Base-by-base conservation (phyloP, 352 stramenopile genomes). In the Phytophthora hibernalis region DNA sequence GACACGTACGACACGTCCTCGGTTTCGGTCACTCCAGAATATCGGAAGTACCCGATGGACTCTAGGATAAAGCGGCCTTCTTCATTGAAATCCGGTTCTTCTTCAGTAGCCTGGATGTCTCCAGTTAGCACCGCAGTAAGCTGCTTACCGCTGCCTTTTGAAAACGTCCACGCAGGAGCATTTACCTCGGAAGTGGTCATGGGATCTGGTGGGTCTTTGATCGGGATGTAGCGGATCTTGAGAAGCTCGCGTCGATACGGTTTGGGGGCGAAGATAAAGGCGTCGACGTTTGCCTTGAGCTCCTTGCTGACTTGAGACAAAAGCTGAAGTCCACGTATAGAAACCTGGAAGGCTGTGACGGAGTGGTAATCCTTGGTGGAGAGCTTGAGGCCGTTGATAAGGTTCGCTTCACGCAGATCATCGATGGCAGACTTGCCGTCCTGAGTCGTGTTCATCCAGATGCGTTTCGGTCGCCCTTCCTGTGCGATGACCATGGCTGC, bases 1-100 rank as follows among this genome's bases (percentile, higher is more conserved):
- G 90, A 98, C 1, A 99, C 96, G 56, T 98, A 98, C 20, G 91
- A 98, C 20, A 98, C 93, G 70, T 98, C 93, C 64, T 98, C 96
- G 3, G 82, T 98, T 55, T 98, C 93, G n/a, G 93, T 98, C 6
- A 98, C 96, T 11, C 92, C 96, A 13, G 89, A 98, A 57, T 97
- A 93, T 12, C 87, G 86, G 51, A 85, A 87, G 69, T 98, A 99
- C 2, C 90, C 94, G 61, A 86, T 91, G 1, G 82, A 85, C 48
- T 83, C 69, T 18, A 85, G 79, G 50, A 92, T 43, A 16, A 66
- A 73, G 18, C 65, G 58, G 15, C 65, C 65, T 69, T 73, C 59
- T 49, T 73, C 59, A 11, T 69, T 73, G 18, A 73, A 69, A 12
- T 69, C 59, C 5, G 65, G 53, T 16, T 76, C 68, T 56, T 79